These are phyloP conservation scores for Eutrema japonicum DNA, from an alignment of 345 rosid species.

Conservation along the genomic window DNA sequence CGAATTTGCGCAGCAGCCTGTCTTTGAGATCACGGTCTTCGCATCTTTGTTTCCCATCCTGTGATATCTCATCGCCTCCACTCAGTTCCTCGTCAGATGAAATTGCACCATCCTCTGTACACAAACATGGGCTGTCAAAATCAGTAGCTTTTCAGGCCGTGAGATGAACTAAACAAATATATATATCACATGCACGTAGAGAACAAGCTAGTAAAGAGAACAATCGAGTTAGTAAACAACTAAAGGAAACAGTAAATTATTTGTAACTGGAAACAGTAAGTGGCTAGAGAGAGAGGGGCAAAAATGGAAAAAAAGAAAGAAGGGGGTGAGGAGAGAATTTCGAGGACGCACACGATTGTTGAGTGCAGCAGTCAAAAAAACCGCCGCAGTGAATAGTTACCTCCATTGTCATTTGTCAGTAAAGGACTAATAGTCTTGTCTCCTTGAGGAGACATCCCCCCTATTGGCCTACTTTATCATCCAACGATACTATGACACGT, in stretches of 20 bases:
- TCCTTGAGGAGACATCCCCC: slow-evolving; percentile 39
- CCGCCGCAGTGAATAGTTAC: slow-evolving; percentile 51
- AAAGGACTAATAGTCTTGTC: slow-evolving; percentile 45
- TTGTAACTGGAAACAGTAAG: not conserved
- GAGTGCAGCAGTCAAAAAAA: slow-evolving; percentile 40
- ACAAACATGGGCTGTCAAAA: not conserved
- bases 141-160: not conserved
- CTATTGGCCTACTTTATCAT: slow-evolving; percentile 20
- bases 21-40: slow-evolving; percentile 73
- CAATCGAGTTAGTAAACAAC: not conserved
- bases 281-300: slow-evolving; percentile 33
- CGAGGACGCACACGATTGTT: slow-evolving; percentile 40
- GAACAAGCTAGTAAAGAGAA: not conserved
- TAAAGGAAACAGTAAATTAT: not conserved
- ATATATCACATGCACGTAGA: slow-evolving; percentile 3
- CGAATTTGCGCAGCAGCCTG: slow-evolving; percentile 62
- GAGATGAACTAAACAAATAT: not conserved
- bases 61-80: slow-evolving; percentile 62
- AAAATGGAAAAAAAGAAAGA: slow-evolving; percentile 15
- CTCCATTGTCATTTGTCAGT: slow-evolving; percentile 44
- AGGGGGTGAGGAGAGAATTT: not conserved
- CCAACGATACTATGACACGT: slow-evolving; percentile 20
- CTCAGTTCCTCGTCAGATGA: slow-evolving; percentile 79
- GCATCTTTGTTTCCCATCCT: slow-evolving; percentile 53
- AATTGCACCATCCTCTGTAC: slow-evolving; percentile 58